A percentile compares a stretch with the other conserved stretches of the same genome.
These are phyloP conservation scores for Infundibulicybe gibba DNA, from an alignment of 768 basidiomycete species.

Conservation along the genomic window DNA sequence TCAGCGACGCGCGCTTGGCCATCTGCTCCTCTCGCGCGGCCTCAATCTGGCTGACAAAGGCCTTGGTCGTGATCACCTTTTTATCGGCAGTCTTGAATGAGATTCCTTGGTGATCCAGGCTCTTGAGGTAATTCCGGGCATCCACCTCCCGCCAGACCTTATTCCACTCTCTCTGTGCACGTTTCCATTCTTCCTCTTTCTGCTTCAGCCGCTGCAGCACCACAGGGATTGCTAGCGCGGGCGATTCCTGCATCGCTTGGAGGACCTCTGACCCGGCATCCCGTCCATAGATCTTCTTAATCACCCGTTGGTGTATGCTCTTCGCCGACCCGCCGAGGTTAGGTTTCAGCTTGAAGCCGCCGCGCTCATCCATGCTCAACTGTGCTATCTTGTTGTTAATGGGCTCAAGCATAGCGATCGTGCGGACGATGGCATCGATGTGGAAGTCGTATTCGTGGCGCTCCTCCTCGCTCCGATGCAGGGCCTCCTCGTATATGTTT, in stretches of 20 bases:
- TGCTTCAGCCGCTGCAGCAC: conserved; percentile 87
- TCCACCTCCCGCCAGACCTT: conserved; percentile 98
- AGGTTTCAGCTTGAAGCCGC: conserved; percentile 81
- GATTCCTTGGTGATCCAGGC: conserved; percentile 90
- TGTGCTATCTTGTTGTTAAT: conserved; percentile 83
- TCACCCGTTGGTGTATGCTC: conserved; percentile 86
- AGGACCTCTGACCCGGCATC: conserved; percentile 81
- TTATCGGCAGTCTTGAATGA: conserved; percentile 90
- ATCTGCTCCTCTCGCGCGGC: conserved; percentile 79
- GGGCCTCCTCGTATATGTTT: conserved; percentile 94
- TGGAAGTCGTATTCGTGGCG: conserved; percentile 99
- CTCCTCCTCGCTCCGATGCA: conserved; percentile 96
- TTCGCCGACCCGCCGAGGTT: conserved; percentile 86
- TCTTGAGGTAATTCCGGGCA: conserved; percentile 89
- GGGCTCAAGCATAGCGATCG: conserved; percentile 88
- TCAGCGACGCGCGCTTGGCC: conserved; percentile 62
- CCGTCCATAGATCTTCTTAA: conserved; percentile 96
- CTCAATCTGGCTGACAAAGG: conserved; percentile 83
- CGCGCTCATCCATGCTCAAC: conserved; percentile 75
- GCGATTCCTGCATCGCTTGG: conserved; percentile 89
- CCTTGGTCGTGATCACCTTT: conserved; percentile 71
- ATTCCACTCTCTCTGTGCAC: conserved; percentile 97
- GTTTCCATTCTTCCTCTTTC: conserved; percentile 99
- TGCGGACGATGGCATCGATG: conserved; percentile 91
- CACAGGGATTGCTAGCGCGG: conserved; percentile 83